phyloP scores from a whole-genome alignment of 805 yeast species.

The Candida silvatica region DNA sequence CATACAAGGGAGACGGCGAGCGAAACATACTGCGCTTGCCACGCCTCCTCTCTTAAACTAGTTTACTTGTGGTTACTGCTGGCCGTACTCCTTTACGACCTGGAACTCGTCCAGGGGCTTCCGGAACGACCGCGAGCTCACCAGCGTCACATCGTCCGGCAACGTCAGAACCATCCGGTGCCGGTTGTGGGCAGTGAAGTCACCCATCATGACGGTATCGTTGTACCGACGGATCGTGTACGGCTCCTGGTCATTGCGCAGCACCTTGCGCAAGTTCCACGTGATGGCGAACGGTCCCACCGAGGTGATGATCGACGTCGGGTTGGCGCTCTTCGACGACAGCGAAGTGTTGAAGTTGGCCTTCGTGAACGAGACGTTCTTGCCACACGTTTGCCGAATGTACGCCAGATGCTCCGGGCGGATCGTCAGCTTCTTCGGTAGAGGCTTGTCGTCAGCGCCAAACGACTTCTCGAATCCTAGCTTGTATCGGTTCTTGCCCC shows the following conservation, averaged over 20 bases:
- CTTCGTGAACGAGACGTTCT: conserved; percentile 50
- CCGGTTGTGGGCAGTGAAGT: conserved; percentile 68
- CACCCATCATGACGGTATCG: conserved; percentile 61
- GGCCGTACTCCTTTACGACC: conserved; percentile 16
- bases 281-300: conserved; percentile 76
- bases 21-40: not conserved
- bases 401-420: conserved; percentile 65
- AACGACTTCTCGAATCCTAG: conserved; percentile 61
- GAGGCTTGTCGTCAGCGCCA: conserved; percentile 56
- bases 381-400: conserved; percentile 42
- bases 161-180: conserved; percentile 65
- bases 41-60: too few species aligned
- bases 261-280: conserved; percentile 63
- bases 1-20: not conserved
- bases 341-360: conserved; percentile 74
- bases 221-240: conserved; percentile 59
- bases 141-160: conserved; percentile 70
- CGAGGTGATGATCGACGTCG: conserved; percentile 63
- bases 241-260: conserved; percentile 42
- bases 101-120: conserved; percentile 32
- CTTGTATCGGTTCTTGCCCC: conserved; percentile 49
- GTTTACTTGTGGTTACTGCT: too few species aligned
- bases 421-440: conserved; percentile 58
- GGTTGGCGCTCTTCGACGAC: conserved; percentile 40
- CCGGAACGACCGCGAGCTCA: conserved; percentile 48